These are phyloP conservation scores for Arthrinium puccinioides DNA, from an alignment of 2,329 filamentous ascomycete species.

Conservation along the genomic window DNA sequence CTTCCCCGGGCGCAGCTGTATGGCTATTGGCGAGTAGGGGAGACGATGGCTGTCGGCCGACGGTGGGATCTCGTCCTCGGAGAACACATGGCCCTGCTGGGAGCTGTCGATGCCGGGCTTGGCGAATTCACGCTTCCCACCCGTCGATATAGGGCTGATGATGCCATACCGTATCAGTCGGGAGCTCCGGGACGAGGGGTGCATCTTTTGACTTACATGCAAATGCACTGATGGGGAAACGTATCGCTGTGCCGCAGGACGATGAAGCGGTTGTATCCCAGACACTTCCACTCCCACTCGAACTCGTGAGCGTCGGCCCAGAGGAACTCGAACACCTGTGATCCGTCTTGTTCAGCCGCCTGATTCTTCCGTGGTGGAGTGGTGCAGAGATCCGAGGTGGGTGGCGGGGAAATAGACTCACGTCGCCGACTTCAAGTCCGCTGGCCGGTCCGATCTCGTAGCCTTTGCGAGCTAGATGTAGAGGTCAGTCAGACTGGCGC, in stretches of 20 bases:
- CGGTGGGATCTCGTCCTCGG: slow-evolving; percentile 21
- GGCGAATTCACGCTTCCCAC: slow-evolving; percentile 26
- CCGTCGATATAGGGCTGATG: slow-evolving; percentile 24
- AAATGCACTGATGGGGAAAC: slow-evolving; percentile 26
- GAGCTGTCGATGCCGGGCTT: slow-evolving; percentile 28
- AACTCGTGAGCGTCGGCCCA: slow-evolving; percentile 28
- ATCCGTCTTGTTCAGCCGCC: slow-evolving; percentile 5
- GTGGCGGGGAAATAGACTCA: slow-evolving; percentile 18
- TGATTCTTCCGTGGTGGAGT: not conserved
- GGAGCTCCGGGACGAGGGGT: too few species aligned
- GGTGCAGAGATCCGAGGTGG: not conserved
- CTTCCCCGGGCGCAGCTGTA: slow-evolving; percentile 23
- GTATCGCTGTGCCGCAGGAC: slow-evolving; percentile 28
- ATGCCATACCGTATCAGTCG: too few species aligned
- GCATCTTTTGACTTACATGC: slow-evolving; percentile 23
- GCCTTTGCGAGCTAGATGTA: slow-evolving; percentile 22
- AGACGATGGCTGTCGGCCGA: slow-evolving; percentile 19
- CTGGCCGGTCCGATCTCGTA: slow-evolving; percentile 26
- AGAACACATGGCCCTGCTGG: slow-evolving; percentile 27
- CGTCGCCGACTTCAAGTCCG: slow-evolving; percentile 26
- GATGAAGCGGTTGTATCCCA: slow-evolving; percentile 28
- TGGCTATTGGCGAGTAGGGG: slow-evolving; percentile 25
- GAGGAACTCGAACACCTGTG: slow-evolving; percentile 29
- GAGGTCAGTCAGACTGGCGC: not conserved
- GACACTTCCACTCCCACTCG: slow-evolving; percentile 30